Conservation (phyloP, 345 rosid species). For the Adansonia digitata region DNA sequence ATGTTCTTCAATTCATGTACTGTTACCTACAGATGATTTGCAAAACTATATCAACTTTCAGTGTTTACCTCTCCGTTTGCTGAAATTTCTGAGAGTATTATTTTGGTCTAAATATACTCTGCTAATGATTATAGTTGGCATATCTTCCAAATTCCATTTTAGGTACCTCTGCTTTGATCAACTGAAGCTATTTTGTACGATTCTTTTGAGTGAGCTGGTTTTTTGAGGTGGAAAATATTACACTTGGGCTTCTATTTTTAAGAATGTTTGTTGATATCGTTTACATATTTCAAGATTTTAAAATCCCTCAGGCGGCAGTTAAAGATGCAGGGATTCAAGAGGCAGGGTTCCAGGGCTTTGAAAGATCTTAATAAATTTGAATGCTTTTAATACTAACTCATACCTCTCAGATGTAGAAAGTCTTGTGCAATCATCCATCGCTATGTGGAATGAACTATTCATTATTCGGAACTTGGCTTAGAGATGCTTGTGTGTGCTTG, state of each 20-base stretch:
- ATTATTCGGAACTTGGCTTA: neutral
- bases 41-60: neutral
- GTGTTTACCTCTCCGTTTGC: neutral
- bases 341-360: neutral
- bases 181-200: neutral
- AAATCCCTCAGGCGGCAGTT: neutral
- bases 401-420: neutral
- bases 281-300: no score
- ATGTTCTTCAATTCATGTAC: neutral
- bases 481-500: neutral
- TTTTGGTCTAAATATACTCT: conserved; percentile 7
- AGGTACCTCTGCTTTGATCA: neutral
- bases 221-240: neutral
- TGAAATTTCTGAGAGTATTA: neutral
- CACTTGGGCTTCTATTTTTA: neutral
- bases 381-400: neutral
- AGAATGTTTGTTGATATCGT: no score
- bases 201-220: neutral
- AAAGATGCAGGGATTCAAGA: neutral
- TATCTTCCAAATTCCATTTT: neutral
- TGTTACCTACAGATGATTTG: neutral
- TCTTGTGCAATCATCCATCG: neutral
- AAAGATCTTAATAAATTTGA: neutral
- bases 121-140: neutral
- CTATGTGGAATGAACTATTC: neutral